Conservation (phyloP, 257 asterid genomes). For the Solanum sitiens region DNA sequence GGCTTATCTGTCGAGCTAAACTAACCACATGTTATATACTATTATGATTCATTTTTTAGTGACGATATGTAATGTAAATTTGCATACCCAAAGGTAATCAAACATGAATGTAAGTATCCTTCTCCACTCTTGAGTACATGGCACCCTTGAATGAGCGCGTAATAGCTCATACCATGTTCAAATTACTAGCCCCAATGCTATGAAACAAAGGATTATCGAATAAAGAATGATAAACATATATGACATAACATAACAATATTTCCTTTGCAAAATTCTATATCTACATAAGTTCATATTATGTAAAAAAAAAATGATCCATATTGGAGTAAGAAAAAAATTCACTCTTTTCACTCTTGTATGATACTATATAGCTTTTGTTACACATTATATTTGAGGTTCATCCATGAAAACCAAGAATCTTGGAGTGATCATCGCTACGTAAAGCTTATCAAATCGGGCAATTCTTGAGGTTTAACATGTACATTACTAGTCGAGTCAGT, state of each 20-base stretch:
- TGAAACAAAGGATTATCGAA: background rate
- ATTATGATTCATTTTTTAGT: no score
- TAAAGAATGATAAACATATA: background rate
- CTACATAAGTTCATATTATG: background rate
- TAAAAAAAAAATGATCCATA: background rate
- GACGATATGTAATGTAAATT: background rate
- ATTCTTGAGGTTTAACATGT: background rate
- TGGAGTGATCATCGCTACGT: background rate
- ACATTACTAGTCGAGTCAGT: background rate
- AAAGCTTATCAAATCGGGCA: constrained; percentile 33
- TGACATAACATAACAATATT: background rate
- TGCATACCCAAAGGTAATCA: background rate
- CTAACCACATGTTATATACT: background rate
- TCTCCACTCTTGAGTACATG: background rate
- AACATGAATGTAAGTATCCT: background rate
- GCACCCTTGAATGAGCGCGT: background rate
- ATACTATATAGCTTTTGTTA: background rate
- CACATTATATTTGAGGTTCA: background rate
- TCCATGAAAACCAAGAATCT: background rate
- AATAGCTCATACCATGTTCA: background rate
- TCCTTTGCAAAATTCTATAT: background rate
- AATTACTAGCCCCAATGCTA: background rate
- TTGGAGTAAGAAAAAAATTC: background rate
- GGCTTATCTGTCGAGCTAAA: background rate
- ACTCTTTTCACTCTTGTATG: background rate